phyloP scores from a whole-genome alignment of 805 yeast species.

The Metschnikowia shivogae region DNA sequence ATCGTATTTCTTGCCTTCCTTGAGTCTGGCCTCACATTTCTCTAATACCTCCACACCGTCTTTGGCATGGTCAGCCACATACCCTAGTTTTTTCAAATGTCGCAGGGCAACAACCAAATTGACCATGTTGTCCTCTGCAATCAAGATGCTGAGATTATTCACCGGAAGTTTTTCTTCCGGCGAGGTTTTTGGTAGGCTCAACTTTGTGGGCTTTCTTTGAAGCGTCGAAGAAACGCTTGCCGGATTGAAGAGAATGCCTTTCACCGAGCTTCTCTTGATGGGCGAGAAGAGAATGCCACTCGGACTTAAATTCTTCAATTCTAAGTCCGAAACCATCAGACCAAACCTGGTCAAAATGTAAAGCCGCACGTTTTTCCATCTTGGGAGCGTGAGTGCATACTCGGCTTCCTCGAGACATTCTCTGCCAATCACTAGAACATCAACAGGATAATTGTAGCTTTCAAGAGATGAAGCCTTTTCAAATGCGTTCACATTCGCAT shows the following conservation, averaged over 20 bases:
- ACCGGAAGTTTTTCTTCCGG: slow-evolving; percentile 24
- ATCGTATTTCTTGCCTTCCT: slow-evolving; percentile 37
- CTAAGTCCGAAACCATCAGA: slow-evolving; percentile 21
- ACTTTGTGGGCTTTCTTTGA: not conserved
- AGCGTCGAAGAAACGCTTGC: not conserved
- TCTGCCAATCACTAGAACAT: slow-evolving; percentile 22
- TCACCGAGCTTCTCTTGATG: slow-evolving; percentile 24
- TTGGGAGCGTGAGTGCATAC: slow-evolving; percentile 1
- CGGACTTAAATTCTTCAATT: slow-evolving; percentile 16
- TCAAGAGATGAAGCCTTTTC: slow-evolving; percentile 17
- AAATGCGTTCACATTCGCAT: slow-evolving; percentile 27
- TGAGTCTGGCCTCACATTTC: slow-evolving; percentile 25
- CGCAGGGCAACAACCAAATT: slow-evolving; percentile 48
- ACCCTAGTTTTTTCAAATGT: slow-evolving; percentile 47
- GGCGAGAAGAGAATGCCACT: slow-evolving; percentile 28
- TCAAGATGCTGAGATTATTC: slow-evolving; percentile 35
- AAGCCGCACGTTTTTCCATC: slow-evolving; percentile 14
- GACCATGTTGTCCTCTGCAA: slow-evolving; percentile 54
- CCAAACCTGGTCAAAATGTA: slow-evolving; percentile 30
- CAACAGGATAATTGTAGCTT: slow-evolving; percentile 9
- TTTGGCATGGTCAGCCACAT: slow-evolving; percentile 48
- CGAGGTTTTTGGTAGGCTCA: not conserved
- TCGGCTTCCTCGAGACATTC: slow-evolving; percentile 11
- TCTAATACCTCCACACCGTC: slow-evolving; percentile 46
- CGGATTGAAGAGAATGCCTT: slow-evolving; percentile 9